These are phyloP conservation scores for Rubia occidens DNA, from an alignment of 305 asterid species.

Conservation along the genomic window DNA sequence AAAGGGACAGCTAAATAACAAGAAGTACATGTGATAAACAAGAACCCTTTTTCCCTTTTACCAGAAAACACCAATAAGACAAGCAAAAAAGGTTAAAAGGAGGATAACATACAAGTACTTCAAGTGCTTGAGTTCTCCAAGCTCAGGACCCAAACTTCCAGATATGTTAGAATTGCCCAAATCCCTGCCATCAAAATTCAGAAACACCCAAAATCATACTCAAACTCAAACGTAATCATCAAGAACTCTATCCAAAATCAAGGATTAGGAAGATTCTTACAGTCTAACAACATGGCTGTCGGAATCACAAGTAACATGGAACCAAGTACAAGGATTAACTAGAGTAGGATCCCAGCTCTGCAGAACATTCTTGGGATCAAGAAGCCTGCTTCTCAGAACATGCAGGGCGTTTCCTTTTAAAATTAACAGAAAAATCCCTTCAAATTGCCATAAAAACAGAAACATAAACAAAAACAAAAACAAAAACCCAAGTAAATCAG, in stretches of 20 bases:
- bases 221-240: neutral
- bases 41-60: neutral
- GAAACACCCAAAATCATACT: neutral
- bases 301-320: conserved; percentile 76
- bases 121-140: conserved; percentile 74
- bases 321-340: conserved; percentile 92
- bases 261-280: conserved; percentile 33
- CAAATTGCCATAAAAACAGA: neutral
- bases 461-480: neutral
- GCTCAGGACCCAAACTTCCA: conserved; percentile 77
- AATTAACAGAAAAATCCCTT: neutral
- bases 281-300: conserved; percentile 66
- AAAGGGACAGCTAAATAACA: conserved; percentile 1
- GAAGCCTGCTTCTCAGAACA: conserved; percentile 58
- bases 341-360: conserved; percentile 97
- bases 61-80: conserved; percentile 1
- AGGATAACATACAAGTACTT: conserved; percentile 49
- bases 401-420: conserved; percentile 69
- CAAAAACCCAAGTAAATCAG: neutral
- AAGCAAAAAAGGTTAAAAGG: conserved; percentile 17
- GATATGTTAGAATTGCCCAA: conserved; percentile 83
- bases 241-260: neutral
- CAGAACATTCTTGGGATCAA: conserved; percentile 72
- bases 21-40: conserved; percentile 15
- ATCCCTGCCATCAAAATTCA: conserved; percentile 39